These are phyloP conservation scores for Fragosphaeria purpurea DNA, from an alignment of 2,329 filamentous ascomycete genomes.

Conservation along the genomic window DNA sequence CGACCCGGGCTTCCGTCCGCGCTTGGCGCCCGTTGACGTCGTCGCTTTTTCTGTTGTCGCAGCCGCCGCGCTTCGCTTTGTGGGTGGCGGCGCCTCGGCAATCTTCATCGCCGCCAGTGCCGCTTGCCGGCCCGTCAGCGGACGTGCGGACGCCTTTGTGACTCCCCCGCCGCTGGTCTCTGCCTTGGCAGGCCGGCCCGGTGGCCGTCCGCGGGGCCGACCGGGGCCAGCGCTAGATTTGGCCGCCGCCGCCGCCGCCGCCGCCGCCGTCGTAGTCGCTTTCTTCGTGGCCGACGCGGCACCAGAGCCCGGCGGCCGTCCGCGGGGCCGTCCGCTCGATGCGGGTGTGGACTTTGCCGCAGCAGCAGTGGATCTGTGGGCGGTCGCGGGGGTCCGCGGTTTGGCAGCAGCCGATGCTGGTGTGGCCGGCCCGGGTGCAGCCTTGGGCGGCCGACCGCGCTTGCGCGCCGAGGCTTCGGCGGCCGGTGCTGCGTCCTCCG, in stretches of 20 bases:
- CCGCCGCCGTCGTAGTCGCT: neutral
- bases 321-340: no score
- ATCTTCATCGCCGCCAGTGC: conserved; percentile 5
- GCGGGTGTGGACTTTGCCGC: neutral
- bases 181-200: neutral
- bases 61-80: neutral
- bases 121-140: conserved; percentile 6
- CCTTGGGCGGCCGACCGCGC: conserved; percentile 9
- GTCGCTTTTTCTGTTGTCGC: neutral
- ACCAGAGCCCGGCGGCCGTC: no score
- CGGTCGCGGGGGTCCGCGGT: no score
- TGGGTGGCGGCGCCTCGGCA: conserved; percentile 1
- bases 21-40: neutral
- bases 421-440: neutral
- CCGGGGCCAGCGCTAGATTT: no score
- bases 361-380: neutral
- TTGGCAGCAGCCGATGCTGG: neutral
- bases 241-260: neutral
- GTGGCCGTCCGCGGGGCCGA: neutral
- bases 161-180: conserved; percentile 1
- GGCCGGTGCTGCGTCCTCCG: conserved; percentile 10
- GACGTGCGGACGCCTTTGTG: neutral
- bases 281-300: neutral
- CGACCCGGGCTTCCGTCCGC: no score
- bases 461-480: conserved; percentile 5